phyloP scores from a whole-genome alignment of 2,329 filamentous ascomycete species.

The Colletotrichum sidae region DNA sequence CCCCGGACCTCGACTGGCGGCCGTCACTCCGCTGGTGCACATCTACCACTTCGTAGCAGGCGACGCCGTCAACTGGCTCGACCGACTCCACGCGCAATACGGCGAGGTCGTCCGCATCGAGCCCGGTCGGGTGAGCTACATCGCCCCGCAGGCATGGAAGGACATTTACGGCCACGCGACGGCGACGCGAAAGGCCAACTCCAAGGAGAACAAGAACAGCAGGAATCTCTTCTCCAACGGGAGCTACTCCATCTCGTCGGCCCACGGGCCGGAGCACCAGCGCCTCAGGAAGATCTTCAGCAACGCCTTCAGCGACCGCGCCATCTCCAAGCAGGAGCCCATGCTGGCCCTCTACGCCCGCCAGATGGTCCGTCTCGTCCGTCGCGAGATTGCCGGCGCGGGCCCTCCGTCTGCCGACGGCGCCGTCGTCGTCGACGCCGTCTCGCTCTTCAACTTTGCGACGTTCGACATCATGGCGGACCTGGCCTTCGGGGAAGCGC shows the following conservation, averaged over 20 bases:
- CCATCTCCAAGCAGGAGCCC: constrained; percentile 40
- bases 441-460: constrained; percentile 41
- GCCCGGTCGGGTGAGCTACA: constrained; percentile 59
- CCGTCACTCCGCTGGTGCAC: constrained; percentile 1
- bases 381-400: constrained; percentile 32
- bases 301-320: constrained; percentile 41
- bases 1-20: constrained; percentile 9
- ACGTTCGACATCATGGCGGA: constrained; percentile 47
- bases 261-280: constrained; percentile 10
- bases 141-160: constrained; percentile 48
- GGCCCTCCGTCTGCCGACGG: background rate
- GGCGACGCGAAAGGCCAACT: constrained; percentile 19
- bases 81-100: constrained; percentile 50
- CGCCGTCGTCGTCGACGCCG: constrained; percentile 38
- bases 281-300: constrained; percentile 27
- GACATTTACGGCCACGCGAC: constrained; percentile 51
- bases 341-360: constrained; percentile 39
- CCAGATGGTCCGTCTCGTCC: background rate
- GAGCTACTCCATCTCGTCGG: constrained; percentile 38
- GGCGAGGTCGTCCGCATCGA: constrained; percentile 59
- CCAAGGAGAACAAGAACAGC: constrained; percentile 32
- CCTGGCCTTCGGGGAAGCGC: constrained; percentile 44
- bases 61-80: constrained; percentile 42
- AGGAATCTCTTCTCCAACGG: constrained; percentile 12
- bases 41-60: constrained; percentile 36